Base-by-base conservation (phyloP, 179 eudicot species). In the Beta lomatogona region DNA sequence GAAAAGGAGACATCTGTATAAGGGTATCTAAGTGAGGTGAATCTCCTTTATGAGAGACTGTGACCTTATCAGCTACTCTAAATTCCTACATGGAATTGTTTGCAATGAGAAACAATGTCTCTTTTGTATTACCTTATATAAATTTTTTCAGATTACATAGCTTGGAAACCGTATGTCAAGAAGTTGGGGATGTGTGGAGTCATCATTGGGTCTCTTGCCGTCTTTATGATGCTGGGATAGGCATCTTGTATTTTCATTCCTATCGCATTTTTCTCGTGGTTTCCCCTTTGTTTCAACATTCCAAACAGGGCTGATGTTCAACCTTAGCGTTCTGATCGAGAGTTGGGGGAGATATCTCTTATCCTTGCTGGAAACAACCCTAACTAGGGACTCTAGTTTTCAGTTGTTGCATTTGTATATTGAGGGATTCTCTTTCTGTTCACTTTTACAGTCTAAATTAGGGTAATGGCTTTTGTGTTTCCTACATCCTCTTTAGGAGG, bases 301-400 rank as follows among this genome's bases (percentile, higher is more conserved):
- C 91, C 99, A 97, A 89, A 95, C 99, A 25, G 88, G 98, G 72
- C 97, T 97, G 59, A 93, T 97, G 99, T 97, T 93, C 91, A 95
- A 97, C 87, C 99, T n/a, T 95, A 87, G 99, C 99, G 1, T 97
- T 95, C 85, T 95, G 99, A n/a, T 81, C 87, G 98, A 60, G 98
- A 98, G 54, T 87, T 95, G n/a, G n/a, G n/a, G 82, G 99, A 97
- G 69, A 97, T 97, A 54, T 97, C 99, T 67, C 99, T 97, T 71
- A 97, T 95, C 89, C 97, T 97, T 82, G 95, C 98, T 41, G 98
- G 97, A 81, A 97, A 97, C 91, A 93, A 94, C 84, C 94, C 97
- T 13, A 94, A 97, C 65, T 79, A 91, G 58, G 97, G 88, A 2
- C 57, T 89, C 60, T 94, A 86, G 91, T 28, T 58, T 31, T 78